These are phyloP conservation scores for Curvularia sp. DNA, from an alignment of 2,329 filamentous ascomycete species.

Conservation along the genomic window DNA sequence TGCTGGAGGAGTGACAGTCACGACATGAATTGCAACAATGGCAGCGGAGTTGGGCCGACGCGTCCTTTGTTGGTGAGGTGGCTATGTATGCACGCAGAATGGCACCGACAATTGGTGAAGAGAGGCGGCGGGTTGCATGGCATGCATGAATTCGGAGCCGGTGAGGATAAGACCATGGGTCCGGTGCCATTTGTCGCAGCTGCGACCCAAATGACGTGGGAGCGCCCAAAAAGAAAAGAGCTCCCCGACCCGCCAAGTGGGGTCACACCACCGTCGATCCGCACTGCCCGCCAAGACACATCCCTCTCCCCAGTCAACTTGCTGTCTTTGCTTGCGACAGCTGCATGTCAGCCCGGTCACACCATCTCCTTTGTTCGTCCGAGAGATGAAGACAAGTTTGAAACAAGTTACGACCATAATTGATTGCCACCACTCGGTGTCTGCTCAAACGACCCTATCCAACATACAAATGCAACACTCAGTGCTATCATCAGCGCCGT, in stretches of 20 bases:
- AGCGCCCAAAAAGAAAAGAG: conserved; percentile 21
- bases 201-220: conserved; percentile 29
- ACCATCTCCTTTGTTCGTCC: not conserved
- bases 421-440: conserved; percentile 10
- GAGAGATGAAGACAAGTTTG: not conserved
- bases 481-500: not conserved
- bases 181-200: conserved; percentile 11
- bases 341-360: conserved; percentile 1
- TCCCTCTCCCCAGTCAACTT: not conserved
- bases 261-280: conserved; percentile 24
- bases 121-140: not conserved
- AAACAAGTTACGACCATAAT: not conserved
- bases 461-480: not conserved
- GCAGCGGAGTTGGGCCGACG: not conserved
- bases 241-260: conserved; percentile 25
- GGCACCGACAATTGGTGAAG: not conserved
- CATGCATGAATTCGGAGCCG: not conserved
- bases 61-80: not conserved
- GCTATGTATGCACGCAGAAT: not conserved
- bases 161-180: conserved; percentile 19
- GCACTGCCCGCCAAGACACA: conserved; percentile 4
- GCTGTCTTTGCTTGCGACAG: not conserved
- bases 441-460: conserved; percentile 1
- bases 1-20: not conserved
- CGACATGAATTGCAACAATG: not conserved